phyloP scores from a whole-genome alignment of 192 early-diverging fungal genomes.

The Oehlia diaphana region DNA sequence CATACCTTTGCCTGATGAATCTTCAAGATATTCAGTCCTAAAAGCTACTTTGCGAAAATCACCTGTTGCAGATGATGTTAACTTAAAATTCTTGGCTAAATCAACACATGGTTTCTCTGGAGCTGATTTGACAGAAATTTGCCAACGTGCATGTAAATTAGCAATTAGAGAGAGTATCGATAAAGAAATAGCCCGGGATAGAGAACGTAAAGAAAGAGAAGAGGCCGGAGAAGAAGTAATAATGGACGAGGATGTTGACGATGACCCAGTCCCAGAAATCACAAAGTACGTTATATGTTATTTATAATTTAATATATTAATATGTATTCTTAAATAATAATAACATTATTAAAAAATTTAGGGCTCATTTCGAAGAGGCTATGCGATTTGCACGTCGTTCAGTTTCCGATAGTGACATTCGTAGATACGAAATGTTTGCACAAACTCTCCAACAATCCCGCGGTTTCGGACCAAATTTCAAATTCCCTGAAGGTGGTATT shows the following conservation, averaged over 20 bases:
- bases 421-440: slow-evolving; percentile 99
- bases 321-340: neutral
- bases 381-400: slow-evolving; percentile 97
- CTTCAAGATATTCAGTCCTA: slow-evolving; percentile 82
- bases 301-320: neutral
- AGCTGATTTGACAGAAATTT: slow-evolving; percentile 98
- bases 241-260: slow-evolving; percentile 76
- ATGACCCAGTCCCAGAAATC: slow-evolving; percentile 88
- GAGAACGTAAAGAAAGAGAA: slow-evolving; percentile 66
- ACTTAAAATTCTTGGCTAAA: slow-evolving; percentile 85
- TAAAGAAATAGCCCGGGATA: slow-evolving; percentile 74
- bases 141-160: slow-evolving; percentile 95
- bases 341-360: neutral
- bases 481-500: slow-evolving; percentile 83
- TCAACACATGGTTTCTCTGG: slow-evolving; percentile 94
- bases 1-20: slow-evolving; percentile 91
- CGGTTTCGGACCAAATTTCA: slow-evolving; percentile 89
- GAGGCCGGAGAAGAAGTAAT: slow-evolving; percentile 71
- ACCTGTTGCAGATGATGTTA: slow-evolving; percentile 77
- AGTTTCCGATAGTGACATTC: slow-evolving; percentile 94
- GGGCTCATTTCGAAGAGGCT: slow-evolving; percentile 98
- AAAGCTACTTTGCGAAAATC: slow-evolving; percentile 92
- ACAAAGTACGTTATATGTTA: slow-evolving; percentile 50
- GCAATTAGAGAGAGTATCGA: slow-evolving; percentile 97
- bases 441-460: slow-evolving; percentile 95